Evolutionary conservation across 176 grass and related monocot genomes (phyloP), one percentile per base, ranked within the genome.

Genomic region (Ensete ventricosum): DNA sequence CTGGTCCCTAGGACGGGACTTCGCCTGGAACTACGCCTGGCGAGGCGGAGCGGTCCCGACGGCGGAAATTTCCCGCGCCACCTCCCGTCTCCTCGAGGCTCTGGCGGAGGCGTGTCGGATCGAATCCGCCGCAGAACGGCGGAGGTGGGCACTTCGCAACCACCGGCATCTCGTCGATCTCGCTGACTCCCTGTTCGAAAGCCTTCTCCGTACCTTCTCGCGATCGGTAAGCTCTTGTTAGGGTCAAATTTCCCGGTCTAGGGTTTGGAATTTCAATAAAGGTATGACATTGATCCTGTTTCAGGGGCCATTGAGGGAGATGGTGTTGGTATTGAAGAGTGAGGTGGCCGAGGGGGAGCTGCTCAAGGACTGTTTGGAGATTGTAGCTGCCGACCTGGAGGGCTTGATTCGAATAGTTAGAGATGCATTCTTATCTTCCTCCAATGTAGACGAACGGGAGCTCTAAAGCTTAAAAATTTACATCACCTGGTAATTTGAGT

Each of bases 321-420:
- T 87, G 71, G 24, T 99, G 21, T 81, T 91, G 86, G 84, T 84
- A 69, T 50, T 99, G 55, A 86, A 91, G 77, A 86, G 84, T 82
- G 95, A 99, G 72, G 86, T 88, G 48, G 88, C 87, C 73, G 95
- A 99, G 74, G 91, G 95, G 43, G 86, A 76, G 51, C 79, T 94
- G 71, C 71, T 99, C 11, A 94, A 87, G 83, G 91, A 99, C 73
- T 99, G 88, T 67, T 75, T 94, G 22, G 81, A 99, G 71, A 76
- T 91, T n/a, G 88, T 90, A 57, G 75, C 86, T 0, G 81, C 73
- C 50, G 91, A 99, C 24, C 85, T 99, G 24, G 82, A 91, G 17
- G 90, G 90, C 21, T 81, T 94, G 69, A 76, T 94, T 82, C 81
- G 87, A 59, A 91, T 99, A 79, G 86, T 80, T 69, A 89, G 88